Evolutionary conservation across 2,329 filamentous ascomycete species (phyloP), one percentile per base, ranked within the genome.

Genomic region (Colletotrichum brevisporum): DNA sequence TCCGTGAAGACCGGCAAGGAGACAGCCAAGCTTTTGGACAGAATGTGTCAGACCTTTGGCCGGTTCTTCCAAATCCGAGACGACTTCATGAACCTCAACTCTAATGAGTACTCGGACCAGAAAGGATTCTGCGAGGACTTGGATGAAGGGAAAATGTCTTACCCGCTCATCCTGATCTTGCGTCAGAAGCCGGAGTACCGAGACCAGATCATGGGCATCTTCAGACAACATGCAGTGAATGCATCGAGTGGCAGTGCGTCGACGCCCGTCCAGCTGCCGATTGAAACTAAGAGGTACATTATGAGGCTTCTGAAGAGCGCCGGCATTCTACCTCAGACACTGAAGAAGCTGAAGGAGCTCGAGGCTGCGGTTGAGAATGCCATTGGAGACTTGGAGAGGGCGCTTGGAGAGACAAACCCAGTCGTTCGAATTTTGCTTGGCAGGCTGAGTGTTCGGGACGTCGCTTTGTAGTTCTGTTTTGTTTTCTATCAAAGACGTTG

Each of bases 71-170:
- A 80, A 64, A 76, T 78, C 26, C 71, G 76, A 0, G 78, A 80
- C 61, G 78, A 80, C 61, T 79, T 77, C 64, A 71, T 71, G 71
- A 80, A 80, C 62, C 64, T 80, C 1, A 65, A 56, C 1, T 76
- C 73, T 0, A 41, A 21, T 1, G 71, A 76, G 75, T 83, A 83
- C 59, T 74, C 78, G 2, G 69, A 71, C 1, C 72, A 78, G 41
- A 83, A 83, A 66, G 81, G 82, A 0, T 81, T 81, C 63, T 79
- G 77, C 63, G 81, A 83, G 45, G 82, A 83, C 63, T 73, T 83
- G 0, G 78, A 79, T 26, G 81, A 83, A 70, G 81, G 82, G 0
- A 84, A 85, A 71, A 78, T 78, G 57, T 82, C 81, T 2, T 73
- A 80, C 15, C 74, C 73, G 1, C 65, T 83, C 5, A 76, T 81